Conservation (phyloP, 2,329 filamentous ascomycete species). For the Aspergillus texensis region DNA sequence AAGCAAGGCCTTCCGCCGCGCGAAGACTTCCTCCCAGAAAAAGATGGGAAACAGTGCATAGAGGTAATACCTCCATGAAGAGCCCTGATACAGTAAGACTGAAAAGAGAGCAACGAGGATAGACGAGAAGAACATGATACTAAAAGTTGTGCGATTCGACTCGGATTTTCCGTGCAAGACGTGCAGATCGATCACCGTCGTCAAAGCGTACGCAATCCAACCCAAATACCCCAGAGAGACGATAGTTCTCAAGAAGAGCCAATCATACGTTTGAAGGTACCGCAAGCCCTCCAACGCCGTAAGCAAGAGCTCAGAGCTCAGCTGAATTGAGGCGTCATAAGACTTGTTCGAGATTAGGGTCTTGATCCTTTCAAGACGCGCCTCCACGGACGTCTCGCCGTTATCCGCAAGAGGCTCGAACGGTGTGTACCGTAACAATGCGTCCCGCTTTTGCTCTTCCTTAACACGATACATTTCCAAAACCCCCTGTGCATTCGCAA, state of each 20-base stretch:
- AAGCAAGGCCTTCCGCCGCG: conserved; percentile 68
- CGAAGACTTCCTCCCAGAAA: conserved; percentile 96
- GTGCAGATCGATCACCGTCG: conserved; percentile 84
- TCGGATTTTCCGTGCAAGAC: conserved; percentile 73
- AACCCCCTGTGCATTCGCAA: conserved; percentile 83
- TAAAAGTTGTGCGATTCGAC: conserved; percentile 63
- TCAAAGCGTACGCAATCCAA: conserved; percentile 91
- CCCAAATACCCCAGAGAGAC: conserved; percentile 90
- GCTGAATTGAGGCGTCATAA: conserved; percentile 76
- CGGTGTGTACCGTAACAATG: conserved; percentile 75
- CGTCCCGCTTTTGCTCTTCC: conserved; percentile 77
- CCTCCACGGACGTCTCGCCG: conserved; percentile 61
- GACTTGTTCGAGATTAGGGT: conserved; percentile 66
- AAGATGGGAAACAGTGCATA: conserved; percentile 91
- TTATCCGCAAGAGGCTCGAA: conserved; percentile 70
- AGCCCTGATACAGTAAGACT: conserved; percentile 76
- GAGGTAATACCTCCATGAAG: conserved; percentile 81
- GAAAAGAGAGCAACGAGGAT: conserved; percentile 75
- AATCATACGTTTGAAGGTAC: conserved; percentile 97
- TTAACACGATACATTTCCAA: conserved; percentile 97
- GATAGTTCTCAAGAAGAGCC: conserved; percentile 88
- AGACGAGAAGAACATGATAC: conserved; percentile 71
- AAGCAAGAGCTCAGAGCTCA: conserved; percentile 75
- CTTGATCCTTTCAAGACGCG: conserved; percentile 69
- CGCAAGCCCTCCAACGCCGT: conserved; percentile 79